Percentiles rank a stretch among this genome's conserved stretches.
Conservation (phyloP, 1,139 yeast species). For the Blastobotrys malaysiensis region DNA sequence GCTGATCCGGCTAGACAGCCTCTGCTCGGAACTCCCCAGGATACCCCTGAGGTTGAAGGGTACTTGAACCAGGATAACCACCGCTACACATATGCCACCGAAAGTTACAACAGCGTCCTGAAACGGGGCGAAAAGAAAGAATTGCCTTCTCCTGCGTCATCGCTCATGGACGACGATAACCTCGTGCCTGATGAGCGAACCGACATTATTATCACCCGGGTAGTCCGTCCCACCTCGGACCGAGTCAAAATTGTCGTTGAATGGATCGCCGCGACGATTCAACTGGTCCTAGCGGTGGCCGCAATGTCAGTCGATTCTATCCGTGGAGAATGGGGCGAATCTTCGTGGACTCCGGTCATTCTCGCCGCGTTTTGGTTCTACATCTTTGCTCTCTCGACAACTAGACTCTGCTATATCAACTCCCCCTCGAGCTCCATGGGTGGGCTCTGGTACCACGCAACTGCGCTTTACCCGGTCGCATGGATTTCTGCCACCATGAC, state of each 20-base stretch:
- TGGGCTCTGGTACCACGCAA: constrained; percentile 61
- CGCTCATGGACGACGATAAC: constrained; percentile 2
- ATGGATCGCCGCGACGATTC: constrained; percentile 32
- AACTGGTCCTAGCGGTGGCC: constrained; percentile 29
- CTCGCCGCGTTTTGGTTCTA: constrained; percentile 48
- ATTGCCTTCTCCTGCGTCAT: constrained; percentile 5
- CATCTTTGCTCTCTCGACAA: constrained; percentile 44
- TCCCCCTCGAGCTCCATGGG: constrained; percentile 27
- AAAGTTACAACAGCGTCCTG: constrained; percentile 17
- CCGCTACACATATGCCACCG: constrained; percentile 12
- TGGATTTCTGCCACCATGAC: constrained; percentile 50
- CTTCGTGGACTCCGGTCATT: constrained; percentile 19
- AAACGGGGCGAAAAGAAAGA: constrained; percentile 7
- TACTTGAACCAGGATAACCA: constrained; percentile 15
- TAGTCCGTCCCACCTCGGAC: constrained; percentile 25
- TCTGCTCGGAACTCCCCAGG: constrained; percentile 16
- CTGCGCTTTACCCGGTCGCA: constrained; percentile 51
- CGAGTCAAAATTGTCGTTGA: constrained; percentile 25
- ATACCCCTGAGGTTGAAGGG: constrained; percentile 7
- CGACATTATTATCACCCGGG: constrained; percentile 23
- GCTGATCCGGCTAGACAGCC: constrained; percentile 23
- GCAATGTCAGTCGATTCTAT: constrained; percentile 38
- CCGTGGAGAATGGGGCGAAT: constrained; percentile 11
- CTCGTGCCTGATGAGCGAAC: constrained; percentile 10
- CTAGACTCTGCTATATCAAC: constrained; percentile 48